Evolutionary conservation across 345 rosid species (phyloP).

Genomic region (Eucalyptus virginea): DNA sequence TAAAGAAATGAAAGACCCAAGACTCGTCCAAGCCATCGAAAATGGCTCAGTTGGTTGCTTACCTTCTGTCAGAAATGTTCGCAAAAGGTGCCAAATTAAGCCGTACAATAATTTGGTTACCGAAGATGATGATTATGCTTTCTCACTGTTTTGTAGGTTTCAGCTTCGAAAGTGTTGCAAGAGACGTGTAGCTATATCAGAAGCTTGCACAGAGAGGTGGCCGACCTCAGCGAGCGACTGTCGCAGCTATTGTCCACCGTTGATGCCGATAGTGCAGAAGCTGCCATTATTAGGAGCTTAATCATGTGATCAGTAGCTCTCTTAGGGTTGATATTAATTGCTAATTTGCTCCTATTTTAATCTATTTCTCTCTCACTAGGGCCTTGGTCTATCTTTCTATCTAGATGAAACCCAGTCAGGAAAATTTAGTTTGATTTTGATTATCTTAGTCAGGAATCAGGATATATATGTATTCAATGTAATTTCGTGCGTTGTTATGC

Average conservation of each 20-base stretch:
- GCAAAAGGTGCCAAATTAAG: background rate
- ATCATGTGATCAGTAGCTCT: constrained; percentile 22
- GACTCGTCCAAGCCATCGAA: background rate
- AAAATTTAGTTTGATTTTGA: background rate
- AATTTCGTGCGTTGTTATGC: background rate
- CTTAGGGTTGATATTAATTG: background rate
- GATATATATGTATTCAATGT: background rate
- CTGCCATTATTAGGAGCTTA: constrained; percentile 88
- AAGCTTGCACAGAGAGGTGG: constrained; percentile 81
- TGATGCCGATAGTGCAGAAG: constrained; percentile 84
- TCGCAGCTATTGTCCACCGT: constrained; percentile 75
- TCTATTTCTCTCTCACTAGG: background rate
- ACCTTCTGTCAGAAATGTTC: background rate
- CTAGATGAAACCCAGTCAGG: background rate
- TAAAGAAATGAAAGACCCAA: background rate
- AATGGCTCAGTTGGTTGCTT: background rate
- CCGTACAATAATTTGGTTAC: background rate
- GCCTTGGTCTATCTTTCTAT: background rate
- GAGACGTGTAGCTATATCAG: constrained; percentile 94
- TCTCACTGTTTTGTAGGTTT: constrained; percentile 27
- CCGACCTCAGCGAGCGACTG: constrained; percentile 80
- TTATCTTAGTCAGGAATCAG: background rate
- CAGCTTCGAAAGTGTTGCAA: constrained; percentile 85
- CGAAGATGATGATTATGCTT: background rate
- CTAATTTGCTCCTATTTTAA: background rate